Percentiles rank a stretch among this genome's conserved stretches.
Conservation (phyloP, 345 rosid species). For the Eutrema yunnanense region DNA sequence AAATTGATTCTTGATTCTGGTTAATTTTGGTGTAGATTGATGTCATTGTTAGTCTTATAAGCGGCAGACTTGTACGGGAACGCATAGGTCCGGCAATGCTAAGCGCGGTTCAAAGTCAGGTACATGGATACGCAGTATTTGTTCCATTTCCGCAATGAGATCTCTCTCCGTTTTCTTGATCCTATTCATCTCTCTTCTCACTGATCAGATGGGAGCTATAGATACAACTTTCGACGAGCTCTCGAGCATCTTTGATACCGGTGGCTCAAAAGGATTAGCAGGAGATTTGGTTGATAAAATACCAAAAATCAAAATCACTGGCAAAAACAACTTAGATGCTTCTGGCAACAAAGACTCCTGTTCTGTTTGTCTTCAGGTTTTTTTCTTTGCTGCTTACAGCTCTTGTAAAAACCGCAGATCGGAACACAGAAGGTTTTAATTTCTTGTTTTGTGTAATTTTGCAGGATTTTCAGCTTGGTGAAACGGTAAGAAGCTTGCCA, state of each 20-base stretch:
- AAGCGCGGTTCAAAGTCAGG: conserved; percentile 99
- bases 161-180: neutral
- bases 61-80: conserved; percentile 97
- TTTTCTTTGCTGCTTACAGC: neutral
- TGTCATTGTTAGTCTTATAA: conserved; percentile 93
- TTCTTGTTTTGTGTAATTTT: neutral
- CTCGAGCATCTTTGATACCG: conserved; percentile 80
- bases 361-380: conserved; percentile 98
- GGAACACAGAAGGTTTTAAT: neutral
- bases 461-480: conserved; percentile 93
- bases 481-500: conserved; percentile 89
- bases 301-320: conserved; percentile 71
- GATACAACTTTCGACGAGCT: conserved; percentile 74
- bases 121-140: conserved; percentile 14
- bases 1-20: conserved; percentile 3
- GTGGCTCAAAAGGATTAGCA: conserved; percentile 66
- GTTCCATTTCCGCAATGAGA: neutral
- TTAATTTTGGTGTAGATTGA: conserved; percentile 57
- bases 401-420: neutral
- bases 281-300: conserved; percentile 77
- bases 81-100: conserved; percentile 99
- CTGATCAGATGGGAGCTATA: conserved; percentile 84
- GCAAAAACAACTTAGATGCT: conserved; percentile 54
- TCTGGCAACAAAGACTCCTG: conserved; percentile 79
- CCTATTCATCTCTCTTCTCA: neutral